Evolutionary conservation across 176 grass and related monocot species (phyloP).

Genomic region (Urochloa ruziziensis): DNA sequence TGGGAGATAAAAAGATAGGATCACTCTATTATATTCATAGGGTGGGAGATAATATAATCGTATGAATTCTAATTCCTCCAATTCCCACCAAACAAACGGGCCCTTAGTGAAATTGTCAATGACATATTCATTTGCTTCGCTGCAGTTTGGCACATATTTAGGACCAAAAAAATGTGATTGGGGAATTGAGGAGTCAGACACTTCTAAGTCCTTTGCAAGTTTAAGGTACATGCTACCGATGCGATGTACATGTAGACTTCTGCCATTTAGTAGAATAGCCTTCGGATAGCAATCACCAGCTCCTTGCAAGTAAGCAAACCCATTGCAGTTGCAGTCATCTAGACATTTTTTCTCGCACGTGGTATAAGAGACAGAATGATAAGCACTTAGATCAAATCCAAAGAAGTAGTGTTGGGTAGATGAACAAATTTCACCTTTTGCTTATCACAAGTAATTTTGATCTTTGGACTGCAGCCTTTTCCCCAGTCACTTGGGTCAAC

Average conservation of each 20-base stretch:
- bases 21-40: no score
- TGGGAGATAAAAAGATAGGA: no score
- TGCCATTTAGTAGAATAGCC: slow-evolving; percentile 6
- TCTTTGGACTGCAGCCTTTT: slow-evolving; percentile 45
- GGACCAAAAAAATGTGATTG: slow-evolving; percentile 17
- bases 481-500: slow-evolving; percentile 42
- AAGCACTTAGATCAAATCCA: slow-evolving; percentile 1
- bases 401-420: slow-evolving; percentile 20
- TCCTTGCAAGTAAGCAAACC: slow-evolving; percentile 30
- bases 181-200: neutral
- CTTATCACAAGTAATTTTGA: neutral
- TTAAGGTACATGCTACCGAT: slow-evolving; percentile 29
- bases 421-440: slow-evolving; percentile 27
- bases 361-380: neutral
- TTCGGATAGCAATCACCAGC: slow-evolving; percentile 37
- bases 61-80: no score
- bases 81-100: no score
- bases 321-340: slow-evolving; percentile 29
- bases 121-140: neutral
- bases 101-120: no score
- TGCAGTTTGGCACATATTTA: slow-evolving; percentile 15
- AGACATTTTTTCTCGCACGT: slow-evolving; percentile 31
- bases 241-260: neutral
- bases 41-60: no score
- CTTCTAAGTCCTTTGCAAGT: neutral